A percentile compares a stretch with the other conserved stretches of the same genome.
Evolutionary conservation across 2,329 filamentous ascomycete genomes (phyloP).

Genomic region (Fusarium marasasianum): DNA sequence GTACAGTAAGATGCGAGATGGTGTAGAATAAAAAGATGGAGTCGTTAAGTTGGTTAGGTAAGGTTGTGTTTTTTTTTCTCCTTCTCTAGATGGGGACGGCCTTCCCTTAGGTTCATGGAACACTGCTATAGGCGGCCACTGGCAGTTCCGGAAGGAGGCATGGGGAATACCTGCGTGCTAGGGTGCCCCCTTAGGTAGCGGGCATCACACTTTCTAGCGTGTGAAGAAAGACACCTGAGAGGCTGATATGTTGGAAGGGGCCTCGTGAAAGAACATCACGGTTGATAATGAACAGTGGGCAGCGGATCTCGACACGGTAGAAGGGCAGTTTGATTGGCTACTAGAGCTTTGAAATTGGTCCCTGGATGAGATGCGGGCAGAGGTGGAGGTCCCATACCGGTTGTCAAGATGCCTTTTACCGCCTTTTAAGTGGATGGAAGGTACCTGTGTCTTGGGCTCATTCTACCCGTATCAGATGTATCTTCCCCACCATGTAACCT

Average conservation of each 20-base stretch:
- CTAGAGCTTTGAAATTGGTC: slow-evolving; percentile 21
- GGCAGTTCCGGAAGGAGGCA: slow-evolving; percentile 30
- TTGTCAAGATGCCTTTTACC: slow-evolving; percentile 23
- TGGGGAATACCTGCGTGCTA: slow-evolving; percentile 13
- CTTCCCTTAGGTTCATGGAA: slow-evolving; percentile 8
- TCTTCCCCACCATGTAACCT: slow-evolving; percentile 23
- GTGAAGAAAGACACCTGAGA: slow-evolving; percentile 26
- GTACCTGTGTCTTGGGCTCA: slow-evolving; percentile 14
- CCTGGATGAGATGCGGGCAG: slow-evolving; percentile 25
- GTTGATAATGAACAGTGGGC: slow-evolving; percentile 4
- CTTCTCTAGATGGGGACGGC: slow-evolving; percentile 31
- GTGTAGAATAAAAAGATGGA: slow-evolving; percentile 40
- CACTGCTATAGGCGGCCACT: slow-evolving; percentile 28
- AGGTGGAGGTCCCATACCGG: slow-evolving; percentile 22
- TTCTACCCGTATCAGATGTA: slow-evolving; percentile 17
- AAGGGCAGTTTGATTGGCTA: slow-evolving; percentile 17
- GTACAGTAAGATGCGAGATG: slow-evolving; percentile 36
- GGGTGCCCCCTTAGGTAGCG: slow-evolving; percentile 4
- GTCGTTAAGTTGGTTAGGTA: slow-evolving; percentile 37
- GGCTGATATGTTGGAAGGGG: slow-evolving; percentile 25
- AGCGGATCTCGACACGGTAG: slow-evolving; percentile 10
- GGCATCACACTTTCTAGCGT: slow-evolving; percentile 11
- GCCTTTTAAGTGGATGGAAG: slow-evolving; percentile 23
- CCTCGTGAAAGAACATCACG: slow-evolving; percentile 13
- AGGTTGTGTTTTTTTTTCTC: slow-evolving; percentile 16